Evolutionary conservation across 2,329 filamentous ascomycete genomes (phyloP).

Genomic region (Macrophomina phaseolina): DNA sequence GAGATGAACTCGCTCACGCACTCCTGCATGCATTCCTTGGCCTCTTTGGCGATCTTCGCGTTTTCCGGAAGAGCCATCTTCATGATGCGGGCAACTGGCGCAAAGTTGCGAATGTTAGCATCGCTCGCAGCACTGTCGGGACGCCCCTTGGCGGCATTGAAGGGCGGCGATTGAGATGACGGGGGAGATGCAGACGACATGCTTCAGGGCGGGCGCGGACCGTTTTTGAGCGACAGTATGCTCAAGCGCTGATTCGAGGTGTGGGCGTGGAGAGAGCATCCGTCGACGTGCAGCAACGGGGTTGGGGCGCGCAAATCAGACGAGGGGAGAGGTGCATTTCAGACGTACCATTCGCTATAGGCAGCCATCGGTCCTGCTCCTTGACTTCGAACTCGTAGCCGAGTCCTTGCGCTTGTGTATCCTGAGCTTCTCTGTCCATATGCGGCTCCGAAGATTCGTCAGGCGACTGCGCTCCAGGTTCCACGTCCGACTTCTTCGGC

Average conservation of each 20-base stretch:
- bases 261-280: conserved; percentile 54
- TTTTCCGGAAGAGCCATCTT: conserved; percentile 97
- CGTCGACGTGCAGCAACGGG: conserved; percentile 45
- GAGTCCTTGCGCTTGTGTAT: conserved; percentile 76
- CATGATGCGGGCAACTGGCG: conserved; percentile 98
- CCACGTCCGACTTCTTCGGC: conserved; percentile 85
- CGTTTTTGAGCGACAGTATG: conserved; percentile 35
- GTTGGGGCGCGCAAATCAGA: conserved; percentile 46
- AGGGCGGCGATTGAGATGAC: conserved; percentile 44
- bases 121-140: conserved; percentile 61
- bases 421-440: conserved; percentile 84
- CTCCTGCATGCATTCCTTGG: conserved; percentile 99
- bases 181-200: conserved; percentile 53
- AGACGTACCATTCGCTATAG: conserved; percentile 99
- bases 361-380: conserved; percentile 99
- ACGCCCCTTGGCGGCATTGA: conserved; percentile 35
- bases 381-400: conserved; percentile 97
- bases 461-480: conserved; percentile 89
- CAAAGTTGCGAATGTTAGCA: conserved; percentile 94
- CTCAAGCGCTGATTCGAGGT: conserved; percentile 51
- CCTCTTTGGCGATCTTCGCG: conserved; percentile 98
- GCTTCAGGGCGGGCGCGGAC: conserved; percentile 48
- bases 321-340: conserved; percentile 35
- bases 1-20: conserved; percentile 99
- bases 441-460: conserved; percentile 81